phyloP scores from a whole-genome alignment of 78 protist genomes.

The Dictyostelium citrinum region DNA sequence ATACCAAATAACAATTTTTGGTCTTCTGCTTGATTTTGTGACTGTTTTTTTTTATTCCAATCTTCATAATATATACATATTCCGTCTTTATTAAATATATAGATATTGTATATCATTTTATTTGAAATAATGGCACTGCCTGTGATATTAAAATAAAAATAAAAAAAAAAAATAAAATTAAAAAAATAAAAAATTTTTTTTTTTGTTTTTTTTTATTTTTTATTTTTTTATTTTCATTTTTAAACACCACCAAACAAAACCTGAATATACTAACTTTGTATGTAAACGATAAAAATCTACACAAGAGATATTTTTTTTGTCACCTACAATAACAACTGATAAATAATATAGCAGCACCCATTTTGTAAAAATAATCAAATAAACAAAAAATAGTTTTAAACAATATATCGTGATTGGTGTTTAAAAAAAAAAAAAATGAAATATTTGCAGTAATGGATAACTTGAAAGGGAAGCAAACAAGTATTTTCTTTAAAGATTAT shows the following conservation, averaged over 20 bases:
- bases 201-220: too few relatives aligned
- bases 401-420: too few relatives aligned
- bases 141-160: neutral
- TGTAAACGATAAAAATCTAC: neutral
- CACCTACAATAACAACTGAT: neutral
- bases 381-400: too few relatives aligned
- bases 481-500: too few relatives aligned
- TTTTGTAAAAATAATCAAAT: too few relatives aligned
- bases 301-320: neutral
- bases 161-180: neutral
- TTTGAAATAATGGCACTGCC: neutral
- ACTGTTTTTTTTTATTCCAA: conserved; percentile 62
- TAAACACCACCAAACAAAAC: too few relatives aligned
- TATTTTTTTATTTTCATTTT: too few relatives aligned
- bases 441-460: too few relatives aligned
- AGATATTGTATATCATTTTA: conserved; percentile 59
- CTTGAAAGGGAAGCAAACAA: too few relatives aligned
- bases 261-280: too few relatives aligned
- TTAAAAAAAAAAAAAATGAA: too few relatives aligned
- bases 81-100: conserved; percentile 74
- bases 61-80: conserved; percentile 68
- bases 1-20: conserved; percentile 83
- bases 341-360: neutral
- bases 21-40: conserved; percentile 60
- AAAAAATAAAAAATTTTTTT: neutral